Percentiles rank a stretch among this genome's conserved stretches.
Conservation (phyloP, 2,329 filamentous ascomycete genomes). For the Rhinocladiella similis region DNA sequence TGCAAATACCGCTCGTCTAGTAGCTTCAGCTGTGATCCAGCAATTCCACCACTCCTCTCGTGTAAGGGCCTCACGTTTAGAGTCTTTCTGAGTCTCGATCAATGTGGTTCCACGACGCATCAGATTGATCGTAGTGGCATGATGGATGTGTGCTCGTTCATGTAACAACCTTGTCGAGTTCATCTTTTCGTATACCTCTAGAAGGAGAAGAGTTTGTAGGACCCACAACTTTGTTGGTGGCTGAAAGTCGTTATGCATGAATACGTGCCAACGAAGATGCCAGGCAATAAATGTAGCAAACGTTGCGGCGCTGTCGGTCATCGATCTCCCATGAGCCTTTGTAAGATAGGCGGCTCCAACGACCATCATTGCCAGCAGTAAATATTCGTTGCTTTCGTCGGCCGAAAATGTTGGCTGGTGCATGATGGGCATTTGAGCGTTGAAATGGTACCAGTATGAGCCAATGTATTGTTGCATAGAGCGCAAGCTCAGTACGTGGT, state of each 20-base stretch:
- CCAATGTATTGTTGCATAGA: slow-evolving; percentile 96
- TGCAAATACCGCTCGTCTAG: slow-evolving; percentile 83
- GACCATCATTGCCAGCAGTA: slow-evolving; percentile 85
- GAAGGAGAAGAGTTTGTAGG: slow-evolving; percentile 83
- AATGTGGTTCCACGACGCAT: slow-evolving; percentile 93
- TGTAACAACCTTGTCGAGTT: slow-evolving; percentile 89
- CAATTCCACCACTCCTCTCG: slow-evolving; percentile 91
- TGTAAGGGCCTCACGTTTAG: slow-evolving; percentile 64
- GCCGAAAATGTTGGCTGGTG: slow-evolving; percentile 92
- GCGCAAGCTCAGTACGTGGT: slow-evolving; percentile 71
- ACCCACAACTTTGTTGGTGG: slow-evolving; percentile 95
- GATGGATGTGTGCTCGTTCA: slow-evolving; percentile 93
- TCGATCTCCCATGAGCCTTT: slow-evolving; percentile 70
- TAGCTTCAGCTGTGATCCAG: slow-evolving; percentile 94
- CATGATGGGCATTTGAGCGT: slow-evolving; percentile 88
- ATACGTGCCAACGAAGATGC: slow-evolving; percentile 91
- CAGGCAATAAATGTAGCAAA: slow-evolving; percentile 87
- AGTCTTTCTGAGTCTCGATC: slow-evolving; percentile 50
- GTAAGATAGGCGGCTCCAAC: slow-evolving; percentile 89
- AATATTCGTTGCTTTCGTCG: slow-evolving; percentile 78
- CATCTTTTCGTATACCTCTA: slow-evolving; percentile 98
- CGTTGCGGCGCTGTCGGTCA: slow-evolving; percentile 72
- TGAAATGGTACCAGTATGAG: slow-evolving; percentile 93
- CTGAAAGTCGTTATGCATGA: slow-evolving; percentile 84
- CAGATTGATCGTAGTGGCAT: slow-evolving; percentile 89